Percentiles rank a stretch among this genome's conserved stretches.
Conservation (phyloP, 768 basidiomycete genomes). For the Auriscalpium microsporum region DNA sequence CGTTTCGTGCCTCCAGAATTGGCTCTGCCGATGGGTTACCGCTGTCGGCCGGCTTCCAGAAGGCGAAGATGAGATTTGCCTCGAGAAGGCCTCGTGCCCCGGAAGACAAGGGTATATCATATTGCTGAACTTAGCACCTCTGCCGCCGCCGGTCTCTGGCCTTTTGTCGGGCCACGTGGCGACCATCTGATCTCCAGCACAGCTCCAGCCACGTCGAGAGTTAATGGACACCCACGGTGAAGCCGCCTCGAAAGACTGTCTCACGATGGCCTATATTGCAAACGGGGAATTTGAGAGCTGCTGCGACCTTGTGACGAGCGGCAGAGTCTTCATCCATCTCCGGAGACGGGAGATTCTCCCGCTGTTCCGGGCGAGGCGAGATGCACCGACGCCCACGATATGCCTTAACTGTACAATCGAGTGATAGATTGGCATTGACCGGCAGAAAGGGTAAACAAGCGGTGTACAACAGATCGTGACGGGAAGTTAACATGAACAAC, state of each 20-base stretch:
- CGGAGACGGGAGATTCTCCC: background rate
- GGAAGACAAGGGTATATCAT: background rate
- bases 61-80: background rate
- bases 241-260: too few species aligned
- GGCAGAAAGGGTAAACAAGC: background rate
- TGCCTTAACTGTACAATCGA: conserved; percentile 8
- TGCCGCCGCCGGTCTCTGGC: background rate
- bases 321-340: background rate
- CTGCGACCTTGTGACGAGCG: too few species aligned
- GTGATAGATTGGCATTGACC: conserved; percentile 17
- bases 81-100: too few species aligned
- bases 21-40: too few species aligned
- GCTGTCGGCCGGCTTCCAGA: too few species aligned
- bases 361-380: background rate
- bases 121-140: background rate
- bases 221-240: too few species aligned
- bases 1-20: too few species aligned
- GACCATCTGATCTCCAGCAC: too few species aligned
- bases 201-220: too few species aligned
- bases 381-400: background rate
- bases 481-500: background rate
- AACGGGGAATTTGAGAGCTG: too few species aligned
- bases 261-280: too few species aligned
- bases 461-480: background rate
- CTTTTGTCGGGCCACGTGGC: background rate